These are phyloP conservation scores for Sugiyamaella marilandica DNA, from an alignment of 805 yeast species.

Conservation along the genomic window DNA sequence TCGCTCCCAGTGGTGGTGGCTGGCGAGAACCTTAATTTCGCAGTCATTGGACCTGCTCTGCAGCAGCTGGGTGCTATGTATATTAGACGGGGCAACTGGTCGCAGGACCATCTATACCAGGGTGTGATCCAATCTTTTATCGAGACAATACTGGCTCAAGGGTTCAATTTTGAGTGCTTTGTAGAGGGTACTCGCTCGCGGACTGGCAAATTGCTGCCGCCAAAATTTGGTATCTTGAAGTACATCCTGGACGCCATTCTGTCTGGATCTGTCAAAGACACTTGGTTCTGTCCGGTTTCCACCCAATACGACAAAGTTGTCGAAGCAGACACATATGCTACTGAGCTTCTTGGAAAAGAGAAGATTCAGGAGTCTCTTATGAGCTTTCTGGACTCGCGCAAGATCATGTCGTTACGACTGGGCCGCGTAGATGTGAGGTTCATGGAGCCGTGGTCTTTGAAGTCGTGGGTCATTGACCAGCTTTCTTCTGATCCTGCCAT, in stretches of 20 bases:
- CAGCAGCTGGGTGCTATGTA: conserved; percentile 53
- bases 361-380: conserved; percentile 49
- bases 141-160: conserved; percentile 45
- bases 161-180: conserved; percentile 53
- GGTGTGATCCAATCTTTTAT: conserved; percentile 40
- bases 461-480: conserved; percentile 31
- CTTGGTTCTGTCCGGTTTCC: conserved; percentile 50
- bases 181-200: conserved; percentile 65
- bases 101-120: conserved; percentile 40
- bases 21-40: conserved; percentile 61
- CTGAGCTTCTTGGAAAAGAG: conserved; percentile 53
- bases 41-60: conserved; percentile 48
- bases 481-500: conserved; percentile 15
- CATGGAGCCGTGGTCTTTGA: conserved; percentile 40
- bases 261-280: conserved; percentile 39
- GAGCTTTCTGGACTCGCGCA: conserved; percentile 34
- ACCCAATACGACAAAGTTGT: conserved; percentile 58
- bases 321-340: conserved; percentile 50
- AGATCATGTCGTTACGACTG: conserved; percentile 31
- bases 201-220: conserved; percentile 58
- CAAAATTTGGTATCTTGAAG: conserved; percentile 58
- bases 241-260: conserved; percentile 44
- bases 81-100: conserved; percentile 46
- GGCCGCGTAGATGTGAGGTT: conserved; percentile 41
- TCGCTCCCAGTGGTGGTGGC: conserved; percentile 56